Evolutionary conservation across 176 grass and related monocot genomes (phyloP).

Genomic region (Oryza longistaminata): DNA sequence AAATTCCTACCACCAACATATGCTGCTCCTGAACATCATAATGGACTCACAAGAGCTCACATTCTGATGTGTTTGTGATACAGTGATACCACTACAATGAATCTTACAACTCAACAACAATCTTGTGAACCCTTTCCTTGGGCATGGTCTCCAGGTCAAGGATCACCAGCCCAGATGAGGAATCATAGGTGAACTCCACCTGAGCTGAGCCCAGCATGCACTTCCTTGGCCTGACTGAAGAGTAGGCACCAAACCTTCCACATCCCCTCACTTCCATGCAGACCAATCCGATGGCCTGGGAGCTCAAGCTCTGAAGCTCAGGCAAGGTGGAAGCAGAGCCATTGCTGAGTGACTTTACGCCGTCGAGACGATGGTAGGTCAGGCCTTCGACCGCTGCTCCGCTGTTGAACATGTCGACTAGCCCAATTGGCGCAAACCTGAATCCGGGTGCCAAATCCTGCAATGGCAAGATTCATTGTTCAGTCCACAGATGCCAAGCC

Average conservation of each 20-base stretch:
- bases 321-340: slow-evolving; percentile 18
- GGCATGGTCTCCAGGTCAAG: slow-evolving; percentile 69
- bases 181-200: slow-evolving; percentile 68
- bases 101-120: slow-evolving; percentile 65
- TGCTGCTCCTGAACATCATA: background rate
- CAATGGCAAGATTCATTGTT: background rate
- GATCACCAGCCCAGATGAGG: slow-evolving; percentile 54
- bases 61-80: background rate
- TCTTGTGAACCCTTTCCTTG: slow-evolving; percentile 63
- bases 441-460: slow-evolving; percentile 68
- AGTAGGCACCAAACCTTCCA: slow-evolving; percentile 74
- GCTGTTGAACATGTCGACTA: slow-evolving; percentile 89
- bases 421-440: slow-evolving; percentile 69
- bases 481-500: background rate
- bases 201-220: slow-evolving; percentile 57
- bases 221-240: slow-evolving; percentile 57
- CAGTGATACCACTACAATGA: background rate
- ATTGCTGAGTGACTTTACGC: background rate
- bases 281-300: slow-evolving; percentile 52
- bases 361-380: slow-evolving; percentile 56
- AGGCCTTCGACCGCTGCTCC: slow-evolving; percentile 76
- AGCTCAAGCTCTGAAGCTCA: background rate
- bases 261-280: slow-evolving; percentile 79
- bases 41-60: background rate
- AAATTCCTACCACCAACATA: background rate